These are phyloP conservation scores for Geosmithia flava DNA, from an alignment of 2,329 filamentous ascomycete genomes.

Conservation along the genomic window DNA sequence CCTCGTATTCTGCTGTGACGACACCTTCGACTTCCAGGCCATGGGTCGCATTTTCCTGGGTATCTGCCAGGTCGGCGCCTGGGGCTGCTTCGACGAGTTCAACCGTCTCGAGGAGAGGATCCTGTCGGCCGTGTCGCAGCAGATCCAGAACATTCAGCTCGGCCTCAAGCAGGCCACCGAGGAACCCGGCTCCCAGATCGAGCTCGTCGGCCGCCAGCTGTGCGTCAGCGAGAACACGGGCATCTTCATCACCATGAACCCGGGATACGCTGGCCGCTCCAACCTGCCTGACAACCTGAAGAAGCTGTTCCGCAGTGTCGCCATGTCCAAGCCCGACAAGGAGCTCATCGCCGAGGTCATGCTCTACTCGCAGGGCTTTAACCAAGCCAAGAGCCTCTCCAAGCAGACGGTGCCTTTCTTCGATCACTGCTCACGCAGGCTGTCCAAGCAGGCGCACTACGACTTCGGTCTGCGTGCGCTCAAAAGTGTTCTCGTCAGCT, in stretches of 20 bases:
- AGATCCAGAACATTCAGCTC: slow-evolving; percentile 98
- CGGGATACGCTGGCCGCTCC: slow-evolving; percentile 93
- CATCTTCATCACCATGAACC: slow-evolving; percentile 99
- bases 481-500: slow-evolving; percentile 98
- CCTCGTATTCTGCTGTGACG: slow-evolving; percentile 97
- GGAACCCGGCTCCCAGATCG: slow-evolving; percentile 79
- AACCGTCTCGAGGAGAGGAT: slow-evolving; percentile 98
- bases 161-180: slow-evolving; percentile 76
- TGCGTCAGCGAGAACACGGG: slow-evolving; percentile 87
- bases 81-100: slow-evolving; percentile 99
- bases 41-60: slow-evolving; percentile 99
- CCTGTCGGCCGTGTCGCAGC: slow-evolving; percentile 92
- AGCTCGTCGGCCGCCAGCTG: slow-evolving; percentile 83
- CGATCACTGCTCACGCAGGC: slow-evolving; percentile 65
- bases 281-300: slow-evolving; percentile 98
- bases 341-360: slow-evolving; percentile 99
- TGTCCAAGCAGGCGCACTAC: slow-evolving; percentile 97
- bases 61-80: slow-evolving; percentile 97
- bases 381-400: slow-evolving; percentile 84
- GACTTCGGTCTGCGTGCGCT: slow-evolving; percentile 95
- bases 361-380: slow-evolving; percentile 99
- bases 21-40: slow-evolving; percentile 98
- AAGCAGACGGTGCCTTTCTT: slow-evolving; percentile 98
- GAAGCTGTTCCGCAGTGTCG: slow-evolving; percentile 97
- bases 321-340: slow-evolving; percentile 99